Evolutionary conservation across 257 asterid genomes (phyloP), one percentile per base, ranked within the genome.

Genomic region (Gentiana dahurica): DNA sequence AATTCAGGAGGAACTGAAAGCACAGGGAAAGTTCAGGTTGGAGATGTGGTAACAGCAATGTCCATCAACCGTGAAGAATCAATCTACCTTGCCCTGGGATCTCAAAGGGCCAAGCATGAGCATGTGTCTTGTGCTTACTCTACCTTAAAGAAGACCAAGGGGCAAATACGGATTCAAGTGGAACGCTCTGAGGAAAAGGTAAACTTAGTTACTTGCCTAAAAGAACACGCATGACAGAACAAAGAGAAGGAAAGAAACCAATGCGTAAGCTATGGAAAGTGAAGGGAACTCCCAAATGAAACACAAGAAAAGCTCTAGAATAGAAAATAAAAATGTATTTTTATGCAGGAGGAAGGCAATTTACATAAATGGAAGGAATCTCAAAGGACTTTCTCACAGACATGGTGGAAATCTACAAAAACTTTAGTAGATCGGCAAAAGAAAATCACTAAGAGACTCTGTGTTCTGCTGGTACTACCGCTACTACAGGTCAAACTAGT

Each of bases 31-130:
- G 63, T 59, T 36, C 54, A 59, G 10, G 15, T 47, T 59, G 63
- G 63, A 47, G 63, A 59, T 46, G 54, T 48, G 34, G 63, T 59
- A 36, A 59, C 63, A 8, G 63, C 63, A 47, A 36, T 46, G 44
- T 59, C 63, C 43, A 35, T 59, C 48, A 59, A 59, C 7, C 46
- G 46, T 13, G 63, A 47, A 36, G 63, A 59, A 59, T 46, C 63
- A n/a, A 35, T 36, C 46, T 59, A 47, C 36, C 46, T 59, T 34
- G 63, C 63, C 41, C 48, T 24, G 24, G 24, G 24, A 24, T 24
- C 24, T 24, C 54, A 48, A n/a, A 35, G 34, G 47, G 35, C 12
- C 54, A 44, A 46, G 54, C 53, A 58, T 46, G 63, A 58, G 54
- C 53, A 32, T 58, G 44, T 46, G n/a, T 58, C 43, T 45, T 34